Evolutionary conservation across 768 basidiomycete species (phyloP).

Genomic region (Dictyophora rubrovolvata): DNA sequence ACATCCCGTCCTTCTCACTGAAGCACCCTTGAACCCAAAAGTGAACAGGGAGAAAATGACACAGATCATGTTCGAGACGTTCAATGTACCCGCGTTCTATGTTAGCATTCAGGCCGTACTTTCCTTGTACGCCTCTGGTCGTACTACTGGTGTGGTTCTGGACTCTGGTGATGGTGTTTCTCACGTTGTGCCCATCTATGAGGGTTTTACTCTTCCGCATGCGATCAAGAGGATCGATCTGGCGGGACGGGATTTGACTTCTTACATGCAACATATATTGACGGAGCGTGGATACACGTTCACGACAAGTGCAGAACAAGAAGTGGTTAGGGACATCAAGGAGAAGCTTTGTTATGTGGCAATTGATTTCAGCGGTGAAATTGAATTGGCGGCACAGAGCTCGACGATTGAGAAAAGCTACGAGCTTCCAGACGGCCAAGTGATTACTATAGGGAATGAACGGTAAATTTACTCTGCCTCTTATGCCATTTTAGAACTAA

Average conservation of each 20-base stretch:
- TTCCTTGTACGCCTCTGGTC: constrained; percentile 62
- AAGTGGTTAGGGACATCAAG: constrained; percentile 61
- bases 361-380: constrained; percentile 64
- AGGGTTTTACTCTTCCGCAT: constrained; percentile 58
- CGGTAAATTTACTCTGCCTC: constrained; percentile 34
- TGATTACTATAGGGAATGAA: constrained; percentile 77
- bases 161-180: constrained; percentile 69
- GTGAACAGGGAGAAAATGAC: constrained; percentile 92
- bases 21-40: constrained; percentile 89
- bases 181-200: constrained; percentile 67
- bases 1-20: constrained; percentile 85
- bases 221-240: constrained; percentile 59
- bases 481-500: constrained; percentile 22
- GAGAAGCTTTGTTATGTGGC: constrained; percentile 79
- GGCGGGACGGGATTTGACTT: constrained; percentile 57
- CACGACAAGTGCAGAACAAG: constrained; percentile 50
- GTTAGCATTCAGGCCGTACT: constrained; percentile 87
- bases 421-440: constrained; percentile 61
- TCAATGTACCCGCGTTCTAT: constrained; percentile 89
- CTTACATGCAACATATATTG: constrained; percentile 42
- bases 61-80: constrained; percentile 95
- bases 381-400: constrained; percentile 56
- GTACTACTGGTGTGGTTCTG: constrained; percentile 65
- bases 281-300: constrained; percentile 55
- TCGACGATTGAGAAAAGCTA: constrained; percentile 62